phyloP scores from a whole-genome alignment of 2,329 filamentous ascomycete species.

The Hirsutella thompsonii region DNA sequence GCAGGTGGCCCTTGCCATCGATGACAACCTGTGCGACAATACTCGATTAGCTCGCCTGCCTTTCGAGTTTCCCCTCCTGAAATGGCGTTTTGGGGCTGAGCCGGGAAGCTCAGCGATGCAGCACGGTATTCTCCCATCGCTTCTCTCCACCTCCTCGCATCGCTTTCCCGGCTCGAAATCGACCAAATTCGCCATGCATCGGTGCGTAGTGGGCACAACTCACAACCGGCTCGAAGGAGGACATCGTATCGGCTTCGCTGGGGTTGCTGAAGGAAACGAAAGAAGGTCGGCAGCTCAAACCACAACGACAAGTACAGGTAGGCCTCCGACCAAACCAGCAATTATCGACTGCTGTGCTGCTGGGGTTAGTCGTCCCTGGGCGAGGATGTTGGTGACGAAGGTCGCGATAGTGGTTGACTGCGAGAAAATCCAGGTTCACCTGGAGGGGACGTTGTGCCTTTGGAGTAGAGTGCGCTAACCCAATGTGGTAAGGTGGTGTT shows the following conservation, averaged over 20 bases:
- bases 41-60: slow-evolving; percentile 1
- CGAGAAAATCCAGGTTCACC: slow-evolving; percentile 27
- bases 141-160: not conserved
- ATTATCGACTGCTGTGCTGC: slow-evolving; percentile 27
- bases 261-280: slow-evolving; percentile 15
- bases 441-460: slow-evolving; percentile 27
- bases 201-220: slow-evolving; percentile 28
- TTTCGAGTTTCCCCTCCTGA: not conserved
- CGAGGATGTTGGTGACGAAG: slow-evolving; percentile 19
- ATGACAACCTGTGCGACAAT: slow-evolving; percentile 67
- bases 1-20: slow-evolving; percentile 99
- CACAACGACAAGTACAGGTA: slow-evolving; percentile 18
- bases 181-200: not conserved
- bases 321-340: slow-evolving; percentile 24
- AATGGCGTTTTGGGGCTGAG: not conserved
- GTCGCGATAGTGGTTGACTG: slow-evolving; percentile 25
- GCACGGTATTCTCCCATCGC: not conserved
- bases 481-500: slow-evolving; percentile 15
- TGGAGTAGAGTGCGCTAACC: slow-evolving; percentile 20
- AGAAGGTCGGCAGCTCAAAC: slow-evolving; percentile 20
- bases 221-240: slow-evolving; percentile 59
- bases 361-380: slow-evolving; percentile 28
- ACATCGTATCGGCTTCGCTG: slow-evolving; percentile 40
- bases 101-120: not conserved
- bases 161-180: not conserved